Evolutionary conservation across 2,329 filamentous ascomycete genomes (phyloP), one percentile per base, ranked within the genome.

Genomic region (Botrytis porri): DNA sequence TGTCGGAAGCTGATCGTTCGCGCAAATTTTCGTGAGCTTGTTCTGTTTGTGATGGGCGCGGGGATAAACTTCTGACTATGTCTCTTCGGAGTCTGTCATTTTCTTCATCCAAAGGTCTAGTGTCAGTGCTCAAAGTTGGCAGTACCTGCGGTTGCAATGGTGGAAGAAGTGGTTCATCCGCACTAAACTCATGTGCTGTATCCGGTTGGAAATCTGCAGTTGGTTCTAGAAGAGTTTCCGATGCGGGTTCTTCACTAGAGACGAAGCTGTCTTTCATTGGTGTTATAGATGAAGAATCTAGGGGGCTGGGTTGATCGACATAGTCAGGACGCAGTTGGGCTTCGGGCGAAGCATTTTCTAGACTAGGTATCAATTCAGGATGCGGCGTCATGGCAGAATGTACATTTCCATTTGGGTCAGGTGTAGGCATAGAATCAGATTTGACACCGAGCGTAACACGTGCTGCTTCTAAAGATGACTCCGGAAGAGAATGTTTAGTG

Each of bases 11-110:
- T 18, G 71, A 18, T 29, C 65, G 61, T 41, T 70, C 75, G 32
- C 41, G 59, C 59, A 70, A 22, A 37, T 57, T 48, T 4, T 78
- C 75, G 25, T 73, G 69, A 20, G 69, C 64, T 22, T 35, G 69
- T 59, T 71, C 72, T 10, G 78, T 64, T 64, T 77, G 65, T 9
- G 82, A 78, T 43, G 82, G 82, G 20, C 83, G 80, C 0, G 90
- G 86, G 71, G 86, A 90, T 3, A 95, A 83, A 60, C 89, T 92
- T 73, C 88, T 89, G 70, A 93, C 89, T 71, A 95, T 95, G 77
- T 95, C 93, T 74, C 93, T 90, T 41, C 89, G 86, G 64, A 95
- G 81, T 72, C 88, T 85, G 76, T 95, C 92, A 77, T 88, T 94
- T 78, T 94, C 92, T 76, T 90, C 88, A 73, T 80, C 77, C 60